These are phyloP conservation scores for Myxozyma melibiosi DNA, from an alignment of 805 yeast species.

Conservation along the genomic window DNA sequence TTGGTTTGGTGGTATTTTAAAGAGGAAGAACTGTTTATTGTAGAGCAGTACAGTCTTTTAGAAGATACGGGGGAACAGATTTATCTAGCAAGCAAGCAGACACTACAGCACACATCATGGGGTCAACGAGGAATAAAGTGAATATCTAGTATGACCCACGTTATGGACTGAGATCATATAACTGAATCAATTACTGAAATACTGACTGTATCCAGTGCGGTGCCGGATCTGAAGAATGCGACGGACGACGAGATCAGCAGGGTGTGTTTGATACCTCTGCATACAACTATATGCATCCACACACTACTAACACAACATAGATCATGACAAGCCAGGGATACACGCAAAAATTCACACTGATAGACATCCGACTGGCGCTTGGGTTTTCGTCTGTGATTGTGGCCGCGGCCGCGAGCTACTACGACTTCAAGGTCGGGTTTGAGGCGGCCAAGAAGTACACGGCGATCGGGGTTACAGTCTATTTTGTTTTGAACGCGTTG, in stretches of 20 bases:
- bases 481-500: constrained; percentile 36
- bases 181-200: not conserved
- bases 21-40: too few species aligned
- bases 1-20: too few species aligned
- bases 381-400: constrained; percentile 40
- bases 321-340: constrained; percentile 37
- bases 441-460: constrained; percentile 36
- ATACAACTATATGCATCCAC: not conserved
- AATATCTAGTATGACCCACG: constrained; percentile 21
- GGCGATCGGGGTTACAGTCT: constrained; percentile 38
- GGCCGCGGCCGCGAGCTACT: constrained; percentile 38
- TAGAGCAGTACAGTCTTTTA: too few species aligned
- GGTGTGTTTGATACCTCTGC: constrained; percentile 23
- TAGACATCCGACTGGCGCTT: constrained; percentile 38
- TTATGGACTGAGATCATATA: not conserved
- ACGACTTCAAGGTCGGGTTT: constrained; percentile 42
- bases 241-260: constrained; percentile 40
- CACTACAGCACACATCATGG: not conserved
- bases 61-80: too few species aligned
- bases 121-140: constrained; percentile 10
- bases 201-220: not conserved
- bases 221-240: constrained; percentile 39
- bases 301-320: constrained; percentile 15
- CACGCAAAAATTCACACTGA: constrained; percentile 33
- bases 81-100: too few species aligned